Evolutionary conservation across 352 stramenopile genomes (phyloP).

Genomic region (Phytophthora foliorum): DNA sequence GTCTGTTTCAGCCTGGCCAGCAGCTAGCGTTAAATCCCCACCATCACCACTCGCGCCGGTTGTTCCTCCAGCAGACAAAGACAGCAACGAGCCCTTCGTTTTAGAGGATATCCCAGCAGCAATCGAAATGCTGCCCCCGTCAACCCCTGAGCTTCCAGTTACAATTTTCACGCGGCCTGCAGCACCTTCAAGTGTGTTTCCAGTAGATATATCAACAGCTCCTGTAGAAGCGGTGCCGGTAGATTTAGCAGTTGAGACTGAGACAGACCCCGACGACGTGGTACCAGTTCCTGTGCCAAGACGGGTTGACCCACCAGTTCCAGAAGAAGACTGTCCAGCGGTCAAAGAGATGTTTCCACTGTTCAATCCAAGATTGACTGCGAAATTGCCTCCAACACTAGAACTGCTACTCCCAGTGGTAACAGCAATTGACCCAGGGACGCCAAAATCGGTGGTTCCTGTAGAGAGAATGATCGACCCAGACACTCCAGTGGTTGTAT

Average conservation of each 20-base stretch:
- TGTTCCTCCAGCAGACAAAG: constrained; percentile 28
- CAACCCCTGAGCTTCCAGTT: constrained; percentile 32
- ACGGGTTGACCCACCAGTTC: constrained; percentile 27
- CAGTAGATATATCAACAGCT: constrained; percentile 25
- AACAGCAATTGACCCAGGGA: constrained; percentile 40
- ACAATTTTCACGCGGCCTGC: constrained; percentile 32
- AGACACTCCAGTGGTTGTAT: constrained; percentile 30
- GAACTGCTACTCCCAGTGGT: constrained; percentile 41
- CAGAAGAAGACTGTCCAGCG: constrained; percentile 26
- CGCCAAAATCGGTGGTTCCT: constrained; percentile 27
- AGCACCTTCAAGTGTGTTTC: constrained; percentile 29
- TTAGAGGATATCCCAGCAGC: constrained; percentile 29
- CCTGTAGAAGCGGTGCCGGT: constrained; percentile 24
- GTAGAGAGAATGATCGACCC: constrained; percentile 41
- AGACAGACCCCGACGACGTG: constrained; percentile 36
- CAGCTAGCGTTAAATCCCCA: constrained; percentile 30
- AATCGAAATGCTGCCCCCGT: constrained; percentile 35
- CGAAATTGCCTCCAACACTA: constrained; percentile 35
- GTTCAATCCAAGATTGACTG: constrained; percentile 37
- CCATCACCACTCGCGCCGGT: constrained; percentile 33
- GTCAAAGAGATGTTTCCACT: constrained; percentile 38
- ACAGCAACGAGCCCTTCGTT: constrained; percentile 23
- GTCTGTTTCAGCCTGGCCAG: constrained; percentile 30
- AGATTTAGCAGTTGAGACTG: constrained; percentile 28
- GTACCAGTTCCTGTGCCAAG: constrained; percentile 26